A percentile compares a stretch with the other conserved stretches of the same genome.
Conservation (phyloP, 2,329 filamentous ascomycete genomes). For the Gaeumannomyces sp. region DNA sequence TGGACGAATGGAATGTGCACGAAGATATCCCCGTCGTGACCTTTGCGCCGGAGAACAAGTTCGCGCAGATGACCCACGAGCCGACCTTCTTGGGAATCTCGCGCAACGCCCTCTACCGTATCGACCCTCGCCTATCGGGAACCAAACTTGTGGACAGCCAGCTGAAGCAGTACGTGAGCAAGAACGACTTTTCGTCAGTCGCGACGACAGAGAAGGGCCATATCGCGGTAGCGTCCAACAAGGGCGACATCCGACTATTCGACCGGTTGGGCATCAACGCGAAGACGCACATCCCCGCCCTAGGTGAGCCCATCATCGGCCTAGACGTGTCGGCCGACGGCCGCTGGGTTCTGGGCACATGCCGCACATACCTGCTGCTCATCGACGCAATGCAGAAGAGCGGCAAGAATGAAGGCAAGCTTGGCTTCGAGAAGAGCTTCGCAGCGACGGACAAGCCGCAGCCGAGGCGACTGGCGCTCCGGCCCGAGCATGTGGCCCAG, state of each 20-base stretch:
- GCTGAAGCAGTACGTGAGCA: conserved; percentile 91
- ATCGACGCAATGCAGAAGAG: conserved; percentile 86
- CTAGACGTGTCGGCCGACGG: conserved; percentile 94
- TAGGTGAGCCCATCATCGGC: conserved; percentile 91
- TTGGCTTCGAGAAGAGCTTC: conserved; percentile 95
- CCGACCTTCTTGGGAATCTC: conserved; percentile 94
- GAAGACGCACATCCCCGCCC: conserved; percentile 92
- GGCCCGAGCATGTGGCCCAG: conserved; percentile 88
- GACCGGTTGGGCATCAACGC: conserved; percentile 94
- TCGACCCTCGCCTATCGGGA: conserved; percentile 84
- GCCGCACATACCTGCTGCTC: conserved; percentile 87
- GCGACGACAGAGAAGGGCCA: conserved; percentile 96
- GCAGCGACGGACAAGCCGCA: conserved; percentile 90
- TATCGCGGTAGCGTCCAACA: conserved; percentile 93
- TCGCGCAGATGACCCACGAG: conserved; percentile 91
- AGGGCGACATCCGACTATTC: conserved; percentile 93
- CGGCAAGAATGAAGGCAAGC: conserved; percentile 94
- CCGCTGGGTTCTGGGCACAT: conserved; percentile 91
- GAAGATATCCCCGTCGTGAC: conserved; percentile 90
- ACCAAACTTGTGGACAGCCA: conserved; percentile 90
- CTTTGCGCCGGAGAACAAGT: conserved; percentile 96
- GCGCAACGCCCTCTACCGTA: conserved; percentile 83
- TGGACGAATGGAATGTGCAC: conserved; percentile 98
- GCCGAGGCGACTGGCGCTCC: conserved; percentile 81
- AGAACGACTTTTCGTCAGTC: conserved; percentile 93